phyloP scores from a whole-genome alignment of 2,329 filamentous ascomycete genomes.

The Penicillium verrucosum region DNA sequence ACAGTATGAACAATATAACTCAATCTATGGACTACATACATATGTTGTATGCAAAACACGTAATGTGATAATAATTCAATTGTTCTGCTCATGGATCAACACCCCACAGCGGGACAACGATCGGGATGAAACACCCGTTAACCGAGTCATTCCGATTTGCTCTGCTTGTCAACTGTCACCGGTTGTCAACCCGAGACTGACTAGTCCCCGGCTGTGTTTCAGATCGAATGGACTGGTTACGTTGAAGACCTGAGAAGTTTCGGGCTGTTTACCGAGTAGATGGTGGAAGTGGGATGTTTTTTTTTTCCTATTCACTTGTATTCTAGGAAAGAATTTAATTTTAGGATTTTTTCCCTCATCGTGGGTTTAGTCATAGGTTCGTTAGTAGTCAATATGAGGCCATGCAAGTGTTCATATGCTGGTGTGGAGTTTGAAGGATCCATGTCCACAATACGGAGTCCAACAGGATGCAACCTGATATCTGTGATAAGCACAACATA shows the following conservation, averaged over 20 bases:
- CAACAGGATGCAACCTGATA: background rate
- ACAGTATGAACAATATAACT: background rate
- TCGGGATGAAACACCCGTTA: slow-evolving; percentile 23
- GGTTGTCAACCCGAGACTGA: slow-evolving; percentile 15
- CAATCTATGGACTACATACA: too few species aligned
- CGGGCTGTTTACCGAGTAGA: background rate
- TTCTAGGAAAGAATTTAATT: background rate
- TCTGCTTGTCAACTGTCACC: slow-evolving; percentile 8
- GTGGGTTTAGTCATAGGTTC: background rate
- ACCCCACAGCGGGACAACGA: slow-evolving; percentile 28
- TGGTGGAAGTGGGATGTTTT: background rate
- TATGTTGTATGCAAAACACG: too few species aligned
- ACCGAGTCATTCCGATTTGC: slow-evolving; percentile 28
- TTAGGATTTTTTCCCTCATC: background rate
- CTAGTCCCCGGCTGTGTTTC: slow-evolving; percentile 17
- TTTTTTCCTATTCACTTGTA: background rate
- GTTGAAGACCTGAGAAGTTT: background rate
- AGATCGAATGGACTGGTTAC: background rate
- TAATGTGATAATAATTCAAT: background rate
- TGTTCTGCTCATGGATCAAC: background rate
- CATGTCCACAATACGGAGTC: background rate
- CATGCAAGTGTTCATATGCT: background rate
- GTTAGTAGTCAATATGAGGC: too few species aligned
- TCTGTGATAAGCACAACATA: background rate
- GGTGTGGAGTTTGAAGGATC: background rate